phyloP scores from a whole-genome alignment of 2,329 filamentous ascomycete genomes.

The Colletotrichum trifolii region DNA sequence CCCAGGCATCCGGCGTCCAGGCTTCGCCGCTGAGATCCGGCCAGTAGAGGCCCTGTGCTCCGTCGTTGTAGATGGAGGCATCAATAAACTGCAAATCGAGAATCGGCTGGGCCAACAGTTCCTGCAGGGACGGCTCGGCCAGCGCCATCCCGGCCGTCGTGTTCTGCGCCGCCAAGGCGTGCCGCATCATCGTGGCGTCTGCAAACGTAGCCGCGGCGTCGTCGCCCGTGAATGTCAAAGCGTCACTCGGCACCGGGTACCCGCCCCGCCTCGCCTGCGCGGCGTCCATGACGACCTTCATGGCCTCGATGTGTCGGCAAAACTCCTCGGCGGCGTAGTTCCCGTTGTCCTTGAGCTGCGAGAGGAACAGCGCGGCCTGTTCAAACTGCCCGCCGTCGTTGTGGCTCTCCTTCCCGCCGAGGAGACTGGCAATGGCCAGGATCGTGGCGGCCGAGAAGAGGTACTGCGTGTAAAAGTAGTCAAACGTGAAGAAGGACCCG shows the following conservation, averaged over 20 bases:
- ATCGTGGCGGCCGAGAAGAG: conserved; percentile 58
- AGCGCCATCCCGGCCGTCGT: conserved; percentile 49
- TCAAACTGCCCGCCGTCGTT: conserved; percentile 54
- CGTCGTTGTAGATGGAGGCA: conserved; percentile 35
- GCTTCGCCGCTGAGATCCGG: conserved; percentile 35
- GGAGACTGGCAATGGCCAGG: conserved; percentile 55
- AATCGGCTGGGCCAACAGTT: conserved; percentile 47
- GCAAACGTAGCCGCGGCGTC: background rate
- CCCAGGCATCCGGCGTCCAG: conserved; percentile 33
- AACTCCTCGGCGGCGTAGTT: conserved; percentile 56
- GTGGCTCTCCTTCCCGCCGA: conserved; percentile 44
- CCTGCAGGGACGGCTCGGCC: conserved; percentile 49
- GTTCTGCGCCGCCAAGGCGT: conserved; percentile 23
- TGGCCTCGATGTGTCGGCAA: conserved; percentile 52
- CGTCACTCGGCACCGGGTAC: background rate
- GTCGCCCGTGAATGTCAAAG: background rate
- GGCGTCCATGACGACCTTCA: conserved; percentile 42
- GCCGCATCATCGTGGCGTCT: background rate
- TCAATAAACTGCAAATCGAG: conserved; percentile 49
- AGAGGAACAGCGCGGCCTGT: conserved; percentile 50
- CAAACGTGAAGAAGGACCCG: conserved; percentile 58
- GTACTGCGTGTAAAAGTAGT: conserved; percentile 59
- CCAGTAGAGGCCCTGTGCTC: conserved; percentile 37
- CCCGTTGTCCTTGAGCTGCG: conserved; percentile 51
- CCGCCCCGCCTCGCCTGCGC: conserved; percentile 25